Conservation (phyloP, 2,329 filamentous ascomycete species). For the Colletotrichum echinochloae region DNA sequence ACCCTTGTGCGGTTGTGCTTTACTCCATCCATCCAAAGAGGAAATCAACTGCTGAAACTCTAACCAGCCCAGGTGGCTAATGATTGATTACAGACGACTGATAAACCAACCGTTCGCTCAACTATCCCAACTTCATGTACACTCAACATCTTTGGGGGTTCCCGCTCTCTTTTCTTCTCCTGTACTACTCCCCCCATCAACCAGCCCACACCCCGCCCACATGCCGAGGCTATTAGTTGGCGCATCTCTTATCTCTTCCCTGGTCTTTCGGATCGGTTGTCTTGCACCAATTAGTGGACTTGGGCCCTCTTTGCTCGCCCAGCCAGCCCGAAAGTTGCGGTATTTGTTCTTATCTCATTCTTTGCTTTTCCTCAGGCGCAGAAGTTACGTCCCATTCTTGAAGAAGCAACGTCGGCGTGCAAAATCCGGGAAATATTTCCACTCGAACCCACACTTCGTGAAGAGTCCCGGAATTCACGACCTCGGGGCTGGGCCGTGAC, state of each 20-base stretch:
- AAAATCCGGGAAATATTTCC: neutral
- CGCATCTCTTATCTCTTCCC: constrained; percentile 35
- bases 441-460: neutral
- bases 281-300: constrained; percentile 32
- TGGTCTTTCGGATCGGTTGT: constrained; percentile 19
- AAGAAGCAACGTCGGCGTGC: neutral
- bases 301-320: constrained; percentile 8
- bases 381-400: constrained; percentile 20
- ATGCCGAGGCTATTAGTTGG: constrained; percentile 17
- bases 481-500: constrained; percentile 25
- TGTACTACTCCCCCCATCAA: neutral
- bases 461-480: neutral
- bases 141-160: neutral
- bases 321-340: constrained; percentile 4
- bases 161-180: neutral
- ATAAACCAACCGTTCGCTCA: too few species aligned
- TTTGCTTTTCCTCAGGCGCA: neutral
- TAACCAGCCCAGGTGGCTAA: neutral
- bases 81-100: too few species aligned
- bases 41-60: constrained; percentile 1
- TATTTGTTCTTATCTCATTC: constrained; percentile 37
- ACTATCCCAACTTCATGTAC: constrained; percentile 4
- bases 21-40: neutral
- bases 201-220: constrained; percentile 24
- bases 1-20: constrained; percentile 27